These are phyloP conservation scores for Phoenix roebelenii DNA, from an alignment of 176 grass and related monocot species.

Conservation along the genomic window DNA sequence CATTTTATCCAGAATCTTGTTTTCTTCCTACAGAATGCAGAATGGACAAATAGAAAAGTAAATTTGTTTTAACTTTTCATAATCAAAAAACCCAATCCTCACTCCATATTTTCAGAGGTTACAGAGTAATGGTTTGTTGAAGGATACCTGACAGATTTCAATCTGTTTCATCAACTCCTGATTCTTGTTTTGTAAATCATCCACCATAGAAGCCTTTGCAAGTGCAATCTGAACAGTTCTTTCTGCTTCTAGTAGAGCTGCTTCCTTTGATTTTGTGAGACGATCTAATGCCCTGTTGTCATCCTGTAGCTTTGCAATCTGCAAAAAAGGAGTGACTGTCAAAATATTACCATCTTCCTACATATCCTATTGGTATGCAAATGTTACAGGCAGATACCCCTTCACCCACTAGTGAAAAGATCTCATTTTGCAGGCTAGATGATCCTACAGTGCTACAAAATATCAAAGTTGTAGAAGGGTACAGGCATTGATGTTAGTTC, in stretches of 20 bases:
- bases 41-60: no score
- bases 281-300: slow-evolving; percentile 68
- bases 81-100: background rate
- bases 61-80: background rate
- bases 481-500: no score
- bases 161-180: slow-evolving; percentile 95
- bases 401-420: no score
- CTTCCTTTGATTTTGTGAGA: slow-evolving; percentile 83
- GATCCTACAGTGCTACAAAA: no score
- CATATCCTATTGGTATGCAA: no score
- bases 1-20: slow-evolving; percentile 97
- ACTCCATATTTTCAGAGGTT: no score
- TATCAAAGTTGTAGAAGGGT: no score
- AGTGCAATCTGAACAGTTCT: slow-evolving; percentile 80
- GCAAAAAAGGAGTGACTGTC: background rate
- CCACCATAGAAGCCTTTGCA: slow-evolving; percentile 85
- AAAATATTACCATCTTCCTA: no score
- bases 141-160: slow-evolving; percentile 82
- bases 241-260: slow-evolving; percentile 80
- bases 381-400: no score
- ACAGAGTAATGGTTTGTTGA: no score
- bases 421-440: no score
- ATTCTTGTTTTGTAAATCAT: slow-evolving; percentile 94
- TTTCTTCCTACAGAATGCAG: slow-evolving; percentile 69
- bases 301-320: slow-evolving; percentile 78